Evolutionary conservation across 2,329 filamentous ascomycete genomes (phyloP), one percentile per base, ranked within the genome.

Genomic region (Phaeomoniella chlamydospora): DNA sequence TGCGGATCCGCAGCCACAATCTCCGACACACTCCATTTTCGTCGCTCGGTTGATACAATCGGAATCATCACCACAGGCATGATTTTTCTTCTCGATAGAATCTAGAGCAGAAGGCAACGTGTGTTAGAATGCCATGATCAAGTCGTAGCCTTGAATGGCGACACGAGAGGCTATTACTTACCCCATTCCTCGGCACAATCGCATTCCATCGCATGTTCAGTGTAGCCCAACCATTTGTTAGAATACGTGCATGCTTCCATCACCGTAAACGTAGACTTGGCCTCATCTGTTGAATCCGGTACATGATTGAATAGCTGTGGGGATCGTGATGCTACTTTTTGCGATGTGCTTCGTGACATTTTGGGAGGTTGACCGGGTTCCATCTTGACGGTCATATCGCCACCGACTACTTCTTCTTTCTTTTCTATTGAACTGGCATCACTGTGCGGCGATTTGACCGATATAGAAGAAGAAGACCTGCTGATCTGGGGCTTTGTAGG

Each of bases 31-130:
- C 62, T 98, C 90, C 74, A 96, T 94, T 59, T 94, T 96, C 39
- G 88, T 96, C 39, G 85, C 83, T 50, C 90, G 82, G 58, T 98
- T 98, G 67, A 98, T 98, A 61, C 90, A 98, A 58, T 96, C 88
- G 12, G 87, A 93, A 58, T 94, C 85, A 50, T 94, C 87, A 45
- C 84, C 88, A 57, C 90, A 98, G 34, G 90, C 87, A 59, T 79
- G 61, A 56, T 98, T 98, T 39, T 52, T 58, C 41, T 61, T 59
- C 15, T 60, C 58, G 13, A 59, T 50, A 35, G 63, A 31, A 52
- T 75, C 71, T 74, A 48, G 31, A 36, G n/a, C 22, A 26, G 22
- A 38, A 22, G 33, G 18, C 35, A 22, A 35, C 37, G n/a, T n/a
- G n/a, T 26, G n/a, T 26, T 26, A 26, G 22, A 9, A 26, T 26